Conservation (phyloP, 345 rosid genomes). For the Eucalyptus sideroxylon region DNA sequence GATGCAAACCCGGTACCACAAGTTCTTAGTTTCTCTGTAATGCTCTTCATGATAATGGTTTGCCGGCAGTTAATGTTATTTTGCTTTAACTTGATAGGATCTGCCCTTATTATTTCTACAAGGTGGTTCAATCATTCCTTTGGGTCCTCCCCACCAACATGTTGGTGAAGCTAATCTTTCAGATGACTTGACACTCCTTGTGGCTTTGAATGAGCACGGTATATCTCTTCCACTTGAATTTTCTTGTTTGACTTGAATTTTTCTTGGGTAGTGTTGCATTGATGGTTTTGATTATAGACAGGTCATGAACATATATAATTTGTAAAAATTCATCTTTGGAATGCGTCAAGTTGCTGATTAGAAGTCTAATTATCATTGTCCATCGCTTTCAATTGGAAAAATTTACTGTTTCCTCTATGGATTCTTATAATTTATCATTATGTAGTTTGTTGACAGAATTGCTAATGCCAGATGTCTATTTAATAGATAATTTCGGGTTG, state of each 20-base stretch:
- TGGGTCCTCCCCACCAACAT: constrained; percentile 59
- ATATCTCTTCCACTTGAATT: constrained; percentile 1
- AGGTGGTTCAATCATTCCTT: constrained; percentile 81
- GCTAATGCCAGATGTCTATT: not conserved
- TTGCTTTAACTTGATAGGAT: constrained; percentile 33
- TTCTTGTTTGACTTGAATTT: not conserved
- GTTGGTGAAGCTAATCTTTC: constrained; percentile 46
- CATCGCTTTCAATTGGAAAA: not conserved
- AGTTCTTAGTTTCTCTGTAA: not conserved
- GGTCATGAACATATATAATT: not conserved
- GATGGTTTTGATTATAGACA: not conserved
- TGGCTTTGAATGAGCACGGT: constrained; percentile 86
- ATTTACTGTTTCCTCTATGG: not conserved
- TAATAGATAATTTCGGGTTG: not conserved
- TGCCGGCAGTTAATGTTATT: not conserved
- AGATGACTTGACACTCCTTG: constrained; percentile 68
- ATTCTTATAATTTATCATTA: not conserved
- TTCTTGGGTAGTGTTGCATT: not conserved
- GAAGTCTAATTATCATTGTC: not conserved
- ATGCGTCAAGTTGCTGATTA: not conserved
- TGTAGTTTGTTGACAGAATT: not conserved
- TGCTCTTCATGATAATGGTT: not conserved
- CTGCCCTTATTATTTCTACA: constrained; percentile 71
- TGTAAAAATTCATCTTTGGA: not conserved
- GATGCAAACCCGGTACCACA: constrained; percentile 74